Evolutionary conservation across 164 flowering plant genomes (phyloP), one percentile per base, ranked within the genome.

Genomic region (Liriodendron chinense): DNA sequence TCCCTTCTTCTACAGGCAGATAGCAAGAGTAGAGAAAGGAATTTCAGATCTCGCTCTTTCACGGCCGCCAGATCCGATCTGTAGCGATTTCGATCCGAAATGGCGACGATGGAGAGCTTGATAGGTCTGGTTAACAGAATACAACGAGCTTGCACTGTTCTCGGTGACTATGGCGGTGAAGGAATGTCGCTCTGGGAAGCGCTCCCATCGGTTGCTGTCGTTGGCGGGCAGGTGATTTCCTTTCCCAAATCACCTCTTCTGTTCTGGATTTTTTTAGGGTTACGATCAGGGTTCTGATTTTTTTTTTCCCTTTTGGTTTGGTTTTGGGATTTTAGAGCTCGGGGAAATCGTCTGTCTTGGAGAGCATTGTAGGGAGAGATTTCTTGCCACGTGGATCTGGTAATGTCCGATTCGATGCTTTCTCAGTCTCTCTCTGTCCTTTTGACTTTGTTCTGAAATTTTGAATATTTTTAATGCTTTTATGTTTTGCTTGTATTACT

Each of bases 131-230:
- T 96, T 48, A 96, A 96, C 82, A 79, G 88, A 77, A 96, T 96
- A 72, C 99, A 94, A 72, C 62, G 97, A 76, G 99, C 97, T 50
- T 96, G 99, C 84, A 96, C 98, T 1, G 98, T 94, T 13, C 83
- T 96, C 28, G 98, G 99, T 9, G 99, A 96, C 83, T 88, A 94
- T 69, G 99, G 99, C 65, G 98, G 98, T 72, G 98, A 94, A 71
- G 97, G 97, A 61, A 78, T 86, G 88, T 94, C 99, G 6, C 96
- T 96, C n/a, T 96, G 98, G 99, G 99, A 96, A 86, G 99, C 99
- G 74, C 98, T 96, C 67, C 99, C 99, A 47, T 81, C 99, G 18
- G 98, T 96, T 61, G 99, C 98, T 21, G 98, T 96, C 67, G 98
- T 96, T 1, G 98, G 99, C 13, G 99, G 99, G 72, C 99, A 96